phyloP scores from a whole-genome alignment of 2,329 filamentous ascomycete species.

The Sporothrix schenckii region DNA sequence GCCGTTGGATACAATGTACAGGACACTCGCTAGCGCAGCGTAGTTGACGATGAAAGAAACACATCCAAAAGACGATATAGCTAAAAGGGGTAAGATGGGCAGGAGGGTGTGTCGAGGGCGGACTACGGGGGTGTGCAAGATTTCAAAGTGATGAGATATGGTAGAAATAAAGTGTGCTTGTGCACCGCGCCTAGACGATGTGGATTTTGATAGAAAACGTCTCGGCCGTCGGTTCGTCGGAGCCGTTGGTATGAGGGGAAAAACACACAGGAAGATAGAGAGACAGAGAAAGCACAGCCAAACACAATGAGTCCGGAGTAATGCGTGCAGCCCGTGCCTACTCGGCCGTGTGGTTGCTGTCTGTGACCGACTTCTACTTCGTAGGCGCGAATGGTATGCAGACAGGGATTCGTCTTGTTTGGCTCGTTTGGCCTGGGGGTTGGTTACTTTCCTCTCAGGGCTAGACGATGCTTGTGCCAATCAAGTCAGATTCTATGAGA shows the following conservation, averaged over 20 bases:
- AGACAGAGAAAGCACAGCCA: neutral
- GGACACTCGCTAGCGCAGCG: neutral
- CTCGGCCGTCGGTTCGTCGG: conserved; percentile 15
- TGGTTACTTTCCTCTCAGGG: neutral
- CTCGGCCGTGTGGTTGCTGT: conserved; percentile 16
- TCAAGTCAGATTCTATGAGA: neutral
- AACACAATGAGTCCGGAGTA: neutral
- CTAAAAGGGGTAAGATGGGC: neutral
- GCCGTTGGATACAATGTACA: neutral
- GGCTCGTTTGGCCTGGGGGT: neutral
- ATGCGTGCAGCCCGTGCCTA: conserved; percentile 5
- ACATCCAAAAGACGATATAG: neutral
- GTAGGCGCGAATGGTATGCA: conserved; percentile 24
- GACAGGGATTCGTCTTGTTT: neutral
- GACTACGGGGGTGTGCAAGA: neutral
- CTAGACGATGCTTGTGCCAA: conserved; percentile 9
- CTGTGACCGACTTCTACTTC: neutral
- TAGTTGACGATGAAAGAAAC: neutral
- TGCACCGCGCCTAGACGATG: conserved; percentile 6
- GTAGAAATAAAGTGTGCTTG: neutral
- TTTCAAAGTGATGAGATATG: neutral
- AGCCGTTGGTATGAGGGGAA: neutral
- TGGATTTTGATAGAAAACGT: neutral
- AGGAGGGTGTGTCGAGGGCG: neutral
- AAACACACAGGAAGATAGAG: neutral